Base-by-base conservation (phyloP, 2,329 filamentous ascomycete species). In the Trichoderma oligosporum region DNA sequence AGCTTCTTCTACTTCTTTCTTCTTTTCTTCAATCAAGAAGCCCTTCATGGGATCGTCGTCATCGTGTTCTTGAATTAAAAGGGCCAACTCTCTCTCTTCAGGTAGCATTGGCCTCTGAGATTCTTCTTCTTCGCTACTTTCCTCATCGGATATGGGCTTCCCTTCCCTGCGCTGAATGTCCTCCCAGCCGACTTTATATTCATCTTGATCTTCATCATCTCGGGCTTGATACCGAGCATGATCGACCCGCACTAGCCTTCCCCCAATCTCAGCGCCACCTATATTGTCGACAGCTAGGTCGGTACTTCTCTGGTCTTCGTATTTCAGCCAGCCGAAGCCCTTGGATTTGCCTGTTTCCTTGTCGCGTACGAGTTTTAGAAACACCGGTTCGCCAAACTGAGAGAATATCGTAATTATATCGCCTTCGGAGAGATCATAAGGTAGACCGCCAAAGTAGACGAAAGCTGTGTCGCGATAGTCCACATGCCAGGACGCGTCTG, bases 391-490 rank as follows among this genome's bases (percentile, higher is more conserved):
- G 65, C 94, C 94, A 69, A 87, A 99, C 72, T 99, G 94, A 6
- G 91, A 96, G 78, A 97, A 99, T 60, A 99, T 95, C 9, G 92
- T 92, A 64, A 97, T 84, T 61, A 99, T 82, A 73, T 99, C 94
- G 73, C 95, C 95, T 76, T 99, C 94, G 47, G 91, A 91, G 38
- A 99, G 82, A 67, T 96, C 90, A 74, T 89, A 96, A 3, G 92
- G 91, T 11, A 99, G 82, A 25, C 93, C 93, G 68, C 95, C 95
- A 65, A 99, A 92, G 78, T 97, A 96, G 70, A 99, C 78, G 73
- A 93, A 99, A 59, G 94, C 95, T 2, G 94, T 97, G 76, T 96
- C 94, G 75, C 91, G 89, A 75, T 97, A 99, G 77, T 99, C 95
- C 71, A 88, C 87, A 71, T 97, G 93, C 93, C 93, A 97, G 57